phyloP scores from a whole-genome alignment of 2,329 filamentous ascomycete species.

The Emmonsia crescens region DNA sequence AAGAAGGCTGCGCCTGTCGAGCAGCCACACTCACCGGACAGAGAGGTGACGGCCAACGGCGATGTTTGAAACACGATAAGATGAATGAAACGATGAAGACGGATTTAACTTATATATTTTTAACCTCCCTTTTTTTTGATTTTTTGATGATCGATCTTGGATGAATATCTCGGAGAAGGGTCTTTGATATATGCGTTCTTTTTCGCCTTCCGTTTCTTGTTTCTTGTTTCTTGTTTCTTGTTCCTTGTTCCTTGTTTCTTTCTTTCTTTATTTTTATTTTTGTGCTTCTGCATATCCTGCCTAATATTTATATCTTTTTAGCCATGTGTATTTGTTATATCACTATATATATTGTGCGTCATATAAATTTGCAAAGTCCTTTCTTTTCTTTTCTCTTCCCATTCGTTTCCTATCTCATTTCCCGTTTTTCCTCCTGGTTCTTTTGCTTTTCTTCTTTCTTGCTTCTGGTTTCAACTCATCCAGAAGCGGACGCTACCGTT shows the following conservation, averaged over 20 bases:
- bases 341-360: background rate
- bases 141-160: background rate
- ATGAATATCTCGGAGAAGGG: background rate
- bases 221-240: background rate
- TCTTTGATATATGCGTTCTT: background rate
- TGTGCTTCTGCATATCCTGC: background rate
- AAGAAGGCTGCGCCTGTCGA: conserved; percentile 29
- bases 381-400: background rate
- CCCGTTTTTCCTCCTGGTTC: background rate
- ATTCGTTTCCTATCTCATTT: background rate
- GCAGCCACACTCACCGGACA: conserved; percentile 24
- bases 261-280: background rate
- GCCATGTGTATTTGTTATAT: background rate
- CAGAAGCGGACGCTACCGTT: too few species aligned
- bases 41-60: conserved; percentile 4
- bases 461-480: background rate
- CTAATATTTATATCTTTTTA: background rate
- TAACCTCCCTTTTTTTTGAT: background rate
- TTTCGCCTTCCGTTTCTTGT: background rate
- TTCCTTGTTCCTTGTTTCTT: background rate
- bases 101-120: background rate
- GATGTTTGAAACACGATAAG: background rate
- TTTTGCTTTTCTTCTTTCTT: background rate
- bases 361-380: background rate
- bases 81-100: background rate